Evolutionary conservation across 1,284 basidiomycete genomes (phyloP), one percentile per base, ranked within the genome.

Genomic region (Cryptococcus hybrid): DNA sequence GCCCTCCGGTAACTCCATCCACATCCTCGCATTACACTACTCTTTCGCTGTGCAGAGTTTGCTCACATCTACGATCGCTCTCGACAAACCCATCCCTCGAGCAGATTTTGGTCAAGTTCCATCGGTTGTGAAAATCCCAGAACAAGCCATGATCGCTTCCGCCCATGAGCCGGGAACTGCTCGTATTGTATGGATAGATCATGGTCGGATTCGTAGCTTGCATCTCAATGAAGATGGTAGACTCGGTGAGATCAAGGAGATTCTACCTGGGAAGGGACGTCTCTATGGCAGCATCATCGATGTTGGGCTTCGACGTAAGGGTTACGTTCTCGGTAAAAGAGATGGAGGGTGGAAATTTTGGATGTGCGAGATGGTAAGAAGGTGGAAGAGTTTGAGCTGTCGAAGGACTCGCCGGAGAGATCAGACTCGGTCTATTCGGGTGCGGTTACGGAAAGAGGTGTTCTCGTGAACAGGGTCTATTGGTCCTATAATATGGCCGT

Each of bases 11-110:
- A 74, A 79, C 2, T 78, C 84, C 0, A 73, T 90, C 34, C 90
- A 88, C 67, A 79, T 84, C n/a, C 73, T 89, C 18, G 89, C 88
- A 0, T 78, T 89, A 35, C 80, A 85, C 1, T 87, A 85, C 62
- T 85, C 85, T 0, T 77, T 84, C 58, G 77, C 81, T 1, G 83
- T 85, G 0, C 85, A 86, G 66, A 87, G 85, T 9, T 73, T 92
- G 1, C 84, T 88, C 58, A 78, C 89, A 61, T 84, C 84, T 7
- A 81, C 85, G 34, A 74, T 85, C 12, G 80, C 84, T 52, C 73
- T 85, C 0, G 57, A 74, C 3, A 84, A 82, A 1, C 88, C 89
- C 1, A 77, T 82, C 43, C 64, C 85, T 30, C 68, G 88, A 46
- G 69, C 48, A 7, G 74, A 77, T 80, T 3, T 82, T 77, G 52